Base-by-base conservation (phyloP, 225 moss, liverwort and hornwort species). In the Climacium dendroides region DNA sequence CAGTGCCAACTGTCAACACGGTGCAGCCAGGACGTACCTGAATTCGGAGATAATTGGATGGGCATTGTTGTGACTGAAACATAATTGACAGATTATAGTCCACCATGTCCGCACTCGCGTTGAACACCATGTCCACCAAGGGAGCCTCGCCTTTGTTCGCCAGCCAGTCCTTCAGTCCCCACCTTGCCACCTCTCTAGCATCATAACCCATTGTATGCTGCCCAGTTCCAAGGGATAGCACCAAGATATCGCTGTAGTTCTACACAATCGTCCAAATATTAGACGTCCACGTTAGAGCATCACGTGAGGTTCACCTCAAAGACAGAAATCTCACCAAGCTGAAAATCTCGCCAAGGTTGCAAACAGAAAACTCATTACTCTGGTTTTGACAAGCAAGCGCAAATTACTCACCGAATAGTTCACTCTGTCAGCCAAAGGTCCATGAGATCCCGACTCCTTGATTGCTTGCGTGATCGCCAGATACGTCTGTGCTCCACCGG, bases 171-270 rank as follows among this genome's bases (percentile, higher is more conserved):
- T 70, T 69, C 24, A 80, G 14, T 74, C 95, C 93, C 95, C 95
- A 95, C 73, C 45, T 89, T 23, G 94, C 94, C 73, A 95, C 62
- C 26, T 94, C 91, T 74, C 83, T 87, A 24, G 94, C 95, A 19
- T 95, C 90, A 54, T 93, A 93, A 86, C 94, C 94, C 69, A 85
- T 41, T 32, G 90, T 94, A 47, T 93, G 92, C 79, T 91, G 90
- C 63, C 95, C 95, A 30, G 95, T 95, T 79, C 95, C 95, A 7
- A 95, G 94, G 19, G 95, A 95, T 30, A 95, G 81, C 25, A 95
- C 94, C 89, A 95, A 84, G 43, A 95, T 79, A 75, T 95, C 94
- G 88, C 91, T 87, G 85, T 90, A 95, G 32, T 82, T 93, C 95
- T 95, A 59, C 90, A 93, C 53, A 85, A 76, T 85, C 28, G 69